Percentiles rank a stretch among this genome's conserved stretches.
Conservation (phyloP, 768 basidiomycete genomes). For the Termitomyces sp. region DNA sequence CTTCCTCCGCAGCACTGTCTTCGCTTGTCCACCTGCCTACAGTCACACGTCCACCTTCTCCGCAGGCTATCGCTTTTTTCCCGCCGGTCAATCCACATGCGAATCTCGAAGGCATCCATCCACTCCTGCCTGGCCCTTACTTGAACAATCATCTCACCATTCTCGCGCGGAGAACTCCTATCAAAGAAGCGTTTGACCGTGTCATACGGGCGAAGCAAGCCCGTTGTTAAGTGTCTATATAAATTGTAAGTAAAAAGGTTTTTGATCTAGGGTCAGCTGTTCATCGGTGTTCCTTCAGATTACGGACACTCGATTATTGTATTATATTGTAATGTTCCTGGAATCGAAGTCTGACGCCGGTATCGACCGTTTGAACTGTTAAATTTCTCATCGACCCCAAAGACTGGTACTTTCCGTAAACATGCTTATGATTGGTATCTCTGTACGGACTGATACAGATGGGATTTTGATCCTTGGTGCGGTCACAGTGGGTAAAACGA, state of each 20-base stretch:
- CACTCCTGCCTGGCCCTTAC: constrained; percentile 69
- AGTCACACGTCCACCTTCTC: constrained; percentile 38
- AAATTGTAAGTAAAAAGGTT: neutral
- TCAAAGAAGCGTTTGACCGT: constrained; percentile 67
- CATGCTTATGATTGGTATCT: neutral
- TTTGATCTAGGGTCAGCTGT: neutral
- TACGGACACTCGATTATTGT: neutral
- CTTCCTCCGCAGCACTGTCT: constrained; percentile 52
- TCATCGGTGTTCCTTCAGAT: neutral
- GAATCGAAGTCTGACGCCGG: too few species aligned
- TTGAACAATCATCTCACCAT: constrained; percentile 67
- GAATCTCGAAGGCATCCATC: constrained; percentile 59
- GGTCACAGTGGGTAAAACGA: neutral
- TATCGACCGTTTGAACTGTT: neutral
- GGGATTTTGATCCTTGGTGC: neutral
- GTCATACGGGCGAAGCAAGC: constrained; percentile 52
- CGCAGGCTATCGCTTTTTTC: constrained; percentile 55
- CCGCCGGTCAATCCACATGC: constrained; percentile 53
- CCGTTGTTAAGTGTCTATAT: constrained; percentile 7
- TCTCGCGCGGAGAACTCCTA: constrained; percentile 56
- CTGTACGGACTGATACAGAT: neutral
- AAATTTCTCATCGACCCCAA: neutral
- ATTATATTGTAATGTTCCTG: constrained; percentile 1
- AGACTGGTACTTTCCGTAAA: neutral
- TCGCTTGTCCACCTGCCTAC: constrained; percentile 52